phyloP scores from a whole-genome alignment of 208 protist species.

The Trypanosomatidae sp. region DNA sequence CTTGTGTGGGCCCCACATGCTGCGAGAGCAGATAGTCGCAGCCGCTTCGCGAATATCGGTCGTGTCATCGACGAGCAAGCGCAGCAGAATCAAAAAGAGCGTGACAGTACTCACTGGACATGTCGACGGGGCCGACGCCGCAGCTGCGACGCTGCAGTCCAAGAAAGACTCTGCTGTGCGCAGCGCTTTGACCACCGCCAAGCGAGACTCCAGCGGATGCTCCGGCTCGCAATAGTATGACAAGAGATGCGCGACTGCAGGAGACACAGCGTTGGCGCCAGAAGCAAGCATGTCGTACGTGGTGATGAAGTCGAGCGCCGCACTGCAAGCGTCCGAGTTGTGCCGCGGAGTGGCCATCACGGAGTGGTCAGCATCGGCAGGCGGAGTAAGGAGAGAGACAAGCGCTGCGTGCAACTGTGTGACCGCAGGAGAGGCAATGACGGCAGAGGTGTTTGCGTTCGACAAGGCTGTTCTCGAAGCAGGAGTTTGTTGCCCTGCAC shows the following conservation, averaged over 20 bases:
- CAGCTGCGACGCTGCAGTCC: conserved; percentile 6
- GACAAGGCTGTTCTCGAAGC: neutral
- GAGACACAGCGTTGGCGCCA: conserved; percentile 14
- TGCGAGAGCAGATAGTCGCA: conserved; percentile 26
- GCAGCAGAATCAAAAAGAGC: conserved; percentile 56
- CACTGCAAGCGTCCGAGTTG: conserved; percentile 52
- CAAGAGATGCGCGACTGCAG: conserved; percentile 32
- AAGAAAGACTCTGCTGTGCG: conserved; percentile 17
- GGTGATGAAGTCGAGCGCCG: conserved; percentile 39
- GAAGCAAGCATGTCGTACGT: conserved; percentile 18
- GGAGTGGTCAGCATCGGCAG: neutral
- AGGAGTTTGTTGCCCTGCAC: neutral
- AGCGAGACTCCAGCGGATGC: conserved; percentile 52
- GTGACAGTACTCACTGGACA: conserved; percentile 12
- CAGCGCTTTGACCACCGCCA: conserved; percentile 56
- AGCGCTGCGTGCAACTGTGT: conserved; percentile 7
- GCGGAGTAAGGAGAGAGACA: conserved; percentile 2
- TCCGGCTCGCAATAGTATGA: conserved; percentile 49
- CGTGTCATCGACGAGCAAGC: conserved; percentile 78
- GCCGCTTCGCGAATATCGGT: conserved; percentile 57
- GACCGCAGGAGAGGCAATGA: neutral
- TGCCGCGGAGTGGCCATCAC: conserved; percentile 4
- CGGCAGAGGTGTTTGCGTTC: neutral
- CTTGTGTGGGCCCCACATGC: conserved; percentile 17
- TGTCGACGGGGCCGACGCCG: neutral